phyloP scores from a whole-genome alignment of 202 grass and related monocot species.

The Dendrocalamus latiflorus region DNA sequence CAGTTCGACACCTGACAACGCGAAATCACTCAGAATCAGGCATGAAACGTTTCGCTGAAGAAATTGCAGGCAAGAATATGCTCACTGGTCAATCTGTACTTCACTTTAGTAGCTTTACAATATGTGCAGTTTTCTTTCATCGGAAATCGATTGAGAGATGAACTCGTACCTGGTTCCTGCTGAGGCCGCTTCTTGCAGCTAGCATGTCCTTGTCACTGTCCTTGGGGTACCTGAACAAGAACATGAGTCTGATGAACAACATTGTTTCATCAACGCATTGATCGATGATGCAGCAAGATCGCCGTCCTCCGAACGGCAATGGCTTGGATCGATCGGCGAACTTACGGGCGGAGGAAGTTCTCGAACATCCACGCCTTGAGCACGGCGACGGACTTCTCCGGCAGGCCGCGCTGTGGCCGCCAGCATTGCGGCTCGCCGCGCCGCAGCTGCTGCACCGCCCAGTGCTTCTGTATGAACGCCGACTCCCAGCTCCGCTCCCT shows the following conservation, averaged over 20 bases:
- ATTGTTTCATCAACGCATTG: not conserved
- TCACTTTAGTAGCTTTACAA: not conserved
- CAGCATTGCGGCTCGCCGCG: constrained; percentile 65
- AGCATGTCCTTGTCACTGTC: constrained; percentile 86
- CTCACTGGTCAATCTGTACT: not conserved
- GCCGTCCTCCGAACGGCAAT: not conserved
- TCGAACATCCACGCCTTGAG: constrained; percentile 87
- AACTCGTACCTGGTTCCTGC: constrained; percentile 56
- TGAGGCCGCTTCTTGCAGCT: constrained; percentile 68
- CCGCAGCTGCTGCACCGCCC: constrained; percentile 51
- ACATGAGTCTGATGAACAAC: not conserved
- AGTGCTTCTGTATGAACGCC: constrained; percentile 63
- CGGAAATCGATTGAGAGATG: not conserved
- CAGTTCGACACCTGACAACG: constrained; percentile 73
- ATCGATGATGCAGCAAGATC: not conserved
- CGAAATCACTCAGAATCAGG: not conserved
- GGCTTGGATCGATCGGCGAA: not conserved
- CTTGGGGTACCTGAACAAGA: constrained; percentile 63
- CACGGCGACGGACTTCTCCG: constrained; percentile 76
- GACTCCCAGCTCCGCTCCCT: constrained; percentile 50
- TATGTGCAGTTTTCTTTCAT: not conserved
- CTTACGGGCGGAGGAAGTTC: constrained; percentile 93
- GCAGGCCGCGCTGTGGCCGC: constrained; percentile 83
- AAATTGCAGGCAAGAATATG: not conserved
- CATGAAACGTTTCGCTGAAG: not conserved